phyloP scores from a whole-genome alignment of 1,284 basidiomycete species.

The Boletus albobrunnescens region DNA sequence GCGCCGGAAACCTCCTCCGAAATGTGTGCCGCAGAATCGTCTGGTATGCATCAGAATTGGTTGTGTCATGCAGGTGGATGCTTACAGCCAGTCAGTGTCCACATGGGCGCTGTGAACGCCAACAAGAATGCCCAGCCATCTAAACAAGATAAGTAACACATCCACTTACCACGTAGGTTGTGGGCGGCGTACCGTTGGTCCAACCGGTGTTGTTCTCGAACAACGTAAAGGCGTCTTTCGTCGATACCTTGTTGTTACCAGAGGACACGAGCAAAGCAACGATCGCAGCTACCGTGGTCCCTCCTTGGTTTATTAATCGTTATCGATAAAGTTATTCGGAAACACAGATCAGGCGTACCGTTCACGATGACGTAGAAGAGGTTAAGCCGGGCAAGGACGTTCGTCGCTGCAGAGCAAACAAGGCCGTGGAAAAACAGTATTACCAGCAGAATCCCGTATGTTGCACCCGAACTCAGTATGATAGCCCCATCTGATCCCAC shows the following conservation, averaged over 20 bases:
- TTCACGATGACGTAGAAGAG: conserved; percentile 64
- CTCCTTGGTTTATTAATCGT: conserved; percentile 37
- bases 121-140: conserved; percentile 72
- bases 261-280: conserved; percentile 55
- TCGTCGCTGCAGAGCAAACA: conserved; percentile 68
- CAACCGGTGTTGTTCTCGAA: conserved; percentile 74
- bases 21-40: conserved; percentile 77
- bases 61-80: not conserved
- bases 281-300: conserved; percentile 58
- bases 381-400: conserved; percentile 62
- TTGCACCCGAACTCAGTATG: conserved; percentile 54
- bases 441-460: conserved; percentile 61
- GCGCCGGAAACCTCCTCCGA: conserved; percentile 71
- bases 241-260: conserved; percentile 54
- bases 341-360: conserved; percentile 35
- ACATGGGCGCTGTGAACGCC: conserved; percentile 71
- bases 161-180: not conserved
- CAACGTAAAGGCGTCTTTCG: conserved; percentile 61
- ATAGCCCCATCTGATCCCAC: conserved; percentile 54
- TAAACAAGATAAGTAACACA: conserved; percentile 22
- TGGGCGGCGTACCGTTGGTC: conserved; percentile 44
- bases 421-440: conserved; percentile 62
- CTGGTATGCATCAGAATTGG: conserved; percentile 32
- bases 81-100: conserved; percentile 72
- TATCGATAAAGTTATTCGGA: not conserved